Evolutionary conservation across 805 yeast genomes (phyloP).

Genomic region (Ogataea nonfermentans): DNA sequence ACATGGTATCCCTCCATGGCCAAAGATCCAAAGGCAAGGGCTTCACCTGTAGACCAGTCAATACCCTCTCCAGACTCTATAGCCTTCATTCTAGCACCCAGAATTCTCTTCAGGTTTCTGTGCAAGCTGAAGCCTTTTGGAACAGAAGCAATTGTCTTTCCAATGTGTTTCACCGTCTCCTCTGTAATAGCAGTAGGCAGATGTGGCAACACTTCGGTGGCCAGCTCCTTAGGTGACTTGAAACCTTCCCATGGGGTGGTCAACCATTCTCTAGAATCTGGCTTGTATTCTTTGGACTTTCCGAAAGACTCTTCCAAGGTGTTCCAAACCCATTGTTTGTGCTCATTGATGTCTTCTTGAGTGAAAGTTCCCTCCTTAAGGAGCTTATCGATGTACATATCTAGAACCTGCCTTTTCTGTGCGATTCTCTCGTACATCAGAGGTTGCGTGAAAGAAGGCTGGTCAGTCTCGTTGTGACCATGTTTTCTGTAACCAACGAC

Average conservation of each 20-base stretch:
- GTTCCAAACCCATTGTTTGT: conserved; percentile 97
- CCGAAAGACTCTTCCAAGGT: conserved; percentile 85
- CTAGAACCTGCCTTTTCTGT: conserved; percentile 84
- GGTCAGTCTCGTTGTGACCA: conserved; percentile 99
- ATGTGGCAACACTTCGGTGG: conserved; percentile 93
- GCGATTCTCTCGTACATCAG: conserved; percentile 92
- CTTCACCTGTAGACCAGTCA: conserved; percentile 99
- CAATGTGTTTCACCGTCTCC: conserved; percentile 69
- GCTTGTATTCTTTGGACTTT: conserved; percentile 85
- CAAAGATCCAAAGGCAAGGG: conserved; percentile 93
- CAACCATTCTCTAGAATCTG: conserved; percentile 95
- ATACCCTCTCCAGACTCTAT: conserved; percentile 84
- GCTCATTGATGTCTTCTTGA: conserved; percentile 87
- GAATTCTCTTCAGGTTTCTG: conserved; percentile 93
- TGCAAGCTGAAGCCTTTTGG: conserved; percentile 89
- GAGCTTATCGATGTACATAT: conserved; percentile 77
- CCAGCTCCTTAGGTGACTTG: conserved; percentile 95
- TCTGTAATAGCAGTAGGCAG: conserved; percentile 90
- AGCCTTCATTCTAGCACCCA: conserved; percentile 82
- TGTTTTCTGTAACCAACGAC: conserved; percentile 97
- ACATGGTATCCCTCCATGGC: conserved; percentile 93
- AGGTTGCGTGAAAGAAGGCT: conserved; percentile 98
- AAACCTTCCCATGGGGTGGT: conserved; percentile 99
- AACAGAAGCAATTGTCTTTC: conserved; percentile 73
- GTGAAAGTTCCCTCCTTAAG: conserved; percentile 87